phyloP scores from a whole-genome alignment of 179 eudicot species.

The Silene vulgaris region DNA sequence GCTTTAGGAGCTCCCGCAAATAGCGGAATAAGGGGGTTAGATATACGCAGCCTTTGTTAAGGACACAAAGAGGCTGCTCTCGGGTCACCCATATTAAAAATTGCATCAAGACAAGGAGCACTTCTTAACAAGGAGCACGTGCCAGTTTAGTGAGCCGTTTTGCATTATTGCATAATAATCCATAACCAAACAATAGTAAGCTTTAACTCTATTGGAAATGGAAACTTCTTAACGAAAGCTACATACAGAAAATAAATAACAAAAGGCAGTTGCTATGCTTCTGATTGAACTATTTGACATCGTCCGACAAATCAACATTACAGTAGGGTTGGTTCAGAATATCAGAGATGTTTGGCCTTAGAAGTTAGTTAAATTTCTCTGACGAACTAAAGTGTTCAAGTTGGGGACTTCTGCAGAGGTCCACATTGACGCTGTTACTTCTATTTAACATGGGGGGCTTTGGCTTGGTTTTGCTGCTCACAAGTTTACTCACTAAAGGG shows the following conservation, averaged over 20 bases:
- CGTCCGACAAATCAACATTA: background rate
- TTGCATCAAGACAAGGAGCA: background rate
- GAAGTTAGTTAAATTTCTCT: background rate
- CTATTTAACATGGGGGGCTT: slow-evolving; percentile 40
- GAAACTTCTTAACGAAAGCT: background rate
- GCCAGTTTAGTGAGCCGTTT: background rate
- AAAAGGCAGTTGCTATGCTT: background rate
- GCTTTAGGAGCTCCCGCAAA: too few relatives aligned
- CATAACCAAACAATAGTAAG: background rate
- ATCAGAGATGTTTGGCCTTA: background rate
- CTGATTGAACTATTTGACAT: background rate
- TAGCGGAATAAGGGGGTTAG: too few relatives aligned
- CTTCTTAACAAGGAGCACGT: background rate
- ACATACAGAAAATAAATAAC: background rate
- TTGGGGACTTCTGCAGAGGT: slow-evolving; percentile 33
- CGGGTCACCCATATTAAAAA: background rate
- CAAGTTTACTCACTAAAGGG: slow-evolving; percentile 34
- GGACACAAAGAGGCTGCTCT: background rate
- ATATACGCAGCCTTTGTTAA: background rate
- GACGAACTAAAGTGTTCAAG: background rate
- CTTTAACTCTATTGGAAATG: slow-evolving; percentile 1
- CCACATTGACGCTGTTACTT: slow-evolving; percentile 41
- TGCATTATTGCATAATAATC: background rate
- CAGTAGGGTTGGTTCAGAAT: slow-evolving; percentile 1
- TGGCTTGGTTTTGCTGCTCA: slow-evolving; percentile 39